Conservation (phyloP, 1,139 yeast species). For the Sugiyamaella pinicola region DNA sequence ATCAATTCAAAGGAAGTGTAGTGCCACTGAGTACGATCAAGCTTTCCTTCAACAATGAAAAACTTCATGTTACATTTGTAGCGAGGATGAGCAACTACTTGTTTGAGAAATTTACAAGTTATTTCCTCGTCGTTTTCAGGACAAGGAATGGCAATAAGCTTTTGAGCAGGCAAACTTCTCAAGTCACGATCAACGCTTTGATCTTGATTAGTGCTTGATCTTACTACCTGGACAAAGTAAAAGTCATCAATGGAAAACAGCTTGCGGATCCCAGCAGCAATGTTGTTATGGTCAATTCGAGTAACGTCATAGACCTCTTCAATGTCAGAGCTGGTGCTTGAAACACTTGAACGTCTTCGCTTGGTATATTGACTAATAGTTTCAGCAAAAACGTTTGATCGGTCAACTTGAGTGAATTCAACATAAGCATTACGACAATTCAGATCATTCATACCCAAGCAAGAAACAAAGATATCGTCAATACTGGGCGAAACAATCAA, state of each 20-base stretch:
- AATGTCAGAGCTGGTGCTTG: background rate
- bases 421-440: conserved; percentile 6
- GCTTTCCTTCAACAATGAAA: conserved; percentile 28
- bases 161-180: conserved; percentile 28
- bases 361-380: conserved; percentile 2
- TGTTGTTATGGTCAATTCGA: conserved; percentile 23
- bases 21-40: conserved; percentile 24
- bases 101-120: conserved; percentile 30
- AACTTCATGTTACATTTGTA: conserved; percentile 33
- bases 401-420: conserved; percentile 20
- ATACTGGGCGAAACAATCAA: conserved; percentile 20
- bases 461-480: conserved; percentile 20
- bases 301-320: background rate
- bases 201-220: conserved; percentile 29
- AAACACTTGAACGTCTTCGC: conserved; percentile 1
- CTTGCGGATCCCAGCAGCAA: conserved; percentile 23
- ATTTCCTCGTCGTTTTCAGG: conserved; percentile 24
- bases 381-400: conserved; percentile 6
- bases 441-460: conserved; percentile 16
- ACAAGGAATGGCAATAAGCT: conserved; percentile 29
- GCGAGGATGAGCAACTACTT: conserved; percentile 34
- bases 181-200: conserved; percentile 16
- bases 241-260: conserved; percentile 22
- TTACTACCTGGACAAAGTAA: conserved; percentile 31
- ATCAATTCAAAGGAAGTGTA: conserved; percentile 28